Evolutionary conservation across 352 stramenopile species (phyloP), one percentile per base, ranked within the genome.

Genomic region (Pythium angustatum): DNA sequence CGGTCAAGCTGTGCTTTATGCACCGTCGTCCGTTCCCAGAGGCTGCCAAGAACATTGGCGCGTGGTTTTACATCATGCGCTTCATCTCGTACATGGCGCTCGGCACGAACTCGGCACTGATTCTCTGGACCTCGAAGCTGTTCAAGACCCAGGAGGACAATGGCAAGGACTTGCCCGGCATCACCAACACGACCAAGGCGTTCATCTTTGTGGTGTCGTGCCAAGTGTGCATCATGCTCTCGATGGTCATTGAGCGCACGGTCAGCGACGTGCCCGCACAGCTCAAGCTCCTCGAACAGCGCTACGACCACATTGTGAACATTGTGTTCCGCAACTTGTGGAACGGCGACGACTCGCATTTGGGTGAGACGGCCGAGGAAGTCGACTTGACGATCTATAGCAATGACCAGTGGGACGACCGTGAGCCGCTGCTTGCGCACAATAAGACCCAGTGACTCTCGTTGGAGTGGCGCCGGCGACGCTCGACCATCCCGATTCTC

Each of bases 21-120:
- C 72, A 87, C 56, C 85, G 86, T 2, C 83, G 91, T 17, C 85
- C 89, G 24, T 93, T 94, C 58, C 87, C 91, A 7, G 64, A 84
- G 44, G 74, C 81, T 5, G 85, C 87, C 4, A 87, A 96, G 62
- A 83, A 86, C 74, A 97, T 98, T 72, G 93, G 94, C 48, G 92
- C 95, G 34, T 99, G 94, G 94, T 91, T 89, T 60, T 88, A 91
- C 62, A 90, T 93, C 60, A 58, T 94, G 38, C 78, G 84, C 17
- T 81, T 90, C 56, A 92, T 94, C 79, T 88, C 84, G 49, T 91
- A 90, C 62, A 83, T 91, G 22, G 71, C 86, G 8, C 64, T 94
- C 21, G 81, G 68, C n/a, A 94, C 86, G 30, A 94, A 94, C 68
- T 75, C 80, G 2, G 83, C 83, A 14, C 65, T 94, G 28, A 88